Evolutionary conservation across 2,329 filamentous ascomycete genomes (phyloP), one percentile per base, ranked within the genome.

Genomic region (Biscogniauxia marginata): DNA sequence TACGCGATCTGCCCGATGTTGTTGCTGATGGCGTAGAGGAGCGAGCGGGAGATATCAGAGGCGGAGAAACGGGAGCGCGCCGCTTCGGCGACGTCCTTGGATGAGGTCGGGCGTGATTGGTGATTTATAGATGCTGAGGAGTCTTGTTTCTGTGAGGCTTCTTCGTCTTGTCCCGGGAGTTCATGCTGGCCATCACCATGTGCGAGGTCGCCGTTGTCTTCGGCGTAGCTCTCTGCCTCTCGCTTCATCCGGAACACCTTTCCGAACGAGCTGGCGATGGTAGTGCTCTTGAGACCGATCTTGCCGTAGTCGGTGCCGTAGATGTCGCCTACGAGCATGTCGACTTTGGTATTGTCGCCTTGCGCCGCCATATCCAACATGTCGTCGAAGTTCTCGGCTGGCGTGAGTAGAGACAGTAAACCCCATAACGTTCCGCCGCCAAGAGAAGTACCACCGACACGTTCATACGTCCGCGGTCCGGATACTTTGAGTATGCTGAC

Each of bases 361-460:
- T 85, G 82, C 62, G 95, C 95, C 1, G 95, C 93, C 78, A 96
- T 88, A 53, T 88, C 87, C 34, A 99, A 81, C 95, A 99, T 99
- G 66, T 96, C 93, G 73, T 98, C 95, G 70, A 99, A 99, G n/a
- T 87, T 93, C 54, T 89, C 84, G 20, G 93, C 91, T n/a, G 93
- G 92, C 0, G 95, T 99, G 43, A 99, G 80, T 51, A 99, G 82
- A 11, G 91, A 95, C 39, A 99, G 81, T 21, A 99, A 79, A 0
- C 95, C 95, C 95, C 95, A 99, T 52, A 99, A 87, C 1, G 95
- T 99, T n/a, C 95, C 95, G 46, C 95, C 95, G 30, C 95, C 95
- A 0, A 99, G 83, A 3, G 93, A 96, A 3, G 95, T 97, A 58
- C 95, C 95, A 52, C 95, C 95, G 8, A 99, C 93, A 66, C 95